These are phyloP conservation scores for Gynochthodes officinalis DNA, from an alignment of 257 asterid species.

Conservation along the genomic window DNA sequence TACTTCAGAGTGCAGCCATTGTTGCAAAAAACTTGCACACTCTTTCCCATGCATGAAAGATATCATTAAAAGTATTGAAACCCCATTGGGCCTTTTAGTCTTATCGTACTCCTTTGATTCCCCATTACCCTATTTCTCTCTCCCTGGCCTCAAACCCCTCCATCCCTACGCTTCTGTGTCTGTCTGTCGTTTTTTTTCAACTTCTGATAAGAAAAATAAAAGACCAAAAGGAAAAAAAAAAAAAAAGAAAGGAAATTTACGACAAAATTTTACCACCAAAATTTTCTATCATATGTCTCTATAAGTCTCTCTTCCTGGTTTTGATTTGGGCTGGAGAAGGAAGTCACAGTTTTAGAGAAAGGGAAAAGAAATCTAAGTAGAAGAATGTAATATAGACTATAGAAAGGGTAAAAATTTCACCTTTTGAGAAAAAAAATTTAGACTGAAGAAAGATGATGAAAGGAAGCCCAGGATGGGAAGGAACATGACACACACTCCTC, in stretches of 20 bases:
- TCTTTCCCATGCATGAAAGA: constrained; percentile 31
- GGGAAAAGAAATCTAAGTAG: constrained; percentile 7
- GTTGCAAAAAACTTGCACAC: constrained; percentile 18
- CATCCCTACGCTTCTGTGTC: background rate
- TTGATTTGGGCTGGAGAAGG: constrained; percentile 3
- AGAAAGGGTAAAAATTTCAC: constrained; percentile 25
- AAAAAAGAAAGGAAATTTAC: background rate
- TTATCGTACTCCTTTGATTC: constrained; percentile 21
- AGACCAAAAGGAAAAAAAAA: background rate
- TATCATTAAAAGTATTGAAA: constrained; percentile 6
- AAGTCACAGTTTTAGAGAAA: constrained; percentile 15
- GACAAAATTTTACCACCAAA: no score
- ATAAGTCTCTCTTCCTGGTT: background rate
- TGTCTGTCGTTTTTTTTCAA: background rate
- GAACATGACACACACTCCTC: constrained; percentile 23
- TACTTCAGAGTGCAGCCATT: constrained; percentile 47
- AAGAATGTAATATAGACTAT: constrained; percentile 12
- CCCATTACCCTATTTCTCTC: constrained; percentile 3
- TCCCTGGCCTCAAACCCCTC: background rate
- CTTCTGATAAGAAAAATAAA: background rate
- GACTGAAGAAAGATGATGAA: constrained; percentile 20
- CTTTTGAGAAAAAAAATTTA: constrained; percentile 19
- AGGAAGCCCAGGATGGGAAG: constrained; percentile 14
- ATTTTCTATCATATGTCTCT: no score
- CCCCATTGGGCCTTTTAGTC: constrained; percentile 11